phyloP scores from a whole-genome alignment of 495 filamentous ascomycete genomes.

The Diplogelasinospora grovesii region DNA sequence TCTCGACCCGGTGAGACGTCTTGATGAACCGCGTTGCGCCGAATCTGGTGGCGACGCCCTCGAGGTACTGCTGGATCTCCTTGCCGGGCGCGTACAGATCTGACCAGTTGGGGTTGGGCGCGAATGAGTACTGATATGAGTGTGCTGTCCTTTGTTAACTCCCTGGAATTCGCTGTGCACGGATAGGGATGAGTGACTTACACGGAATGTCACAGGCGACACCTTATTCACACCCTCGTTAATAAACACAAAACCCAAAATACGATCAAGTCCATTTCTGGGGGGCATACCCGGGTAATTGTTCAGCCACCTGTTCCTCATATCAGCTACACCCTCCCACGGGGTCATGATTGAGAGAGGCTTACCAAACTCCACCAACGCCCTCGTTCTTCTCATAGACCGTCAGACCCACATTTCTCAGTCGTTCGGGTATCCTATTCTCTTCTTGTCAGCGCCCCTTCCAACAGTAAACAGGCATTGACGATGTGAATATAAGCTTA shows the following conservation, averaged over 20 bases:
- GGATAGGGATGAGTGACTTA: constrained; percentile 9
- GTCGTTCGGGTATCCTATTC: constrained; percentile 34
- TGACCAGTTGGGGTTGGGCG: constrained; percentile 58
- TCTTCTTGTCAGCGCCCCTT: constrained; percentile 13
- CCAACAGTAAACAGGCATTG: not conserved
- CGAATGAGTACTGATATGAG: constrained; percentile 62
- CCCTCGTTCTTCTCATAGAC: constrained; percentile 40
- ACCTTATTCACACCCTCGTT: constrained; percentile 18
- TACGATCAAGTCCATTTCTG: no score
- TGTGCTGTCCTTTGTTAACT: constrained; percentile 26
- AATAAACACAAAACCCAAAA: constrained; percentile 1
- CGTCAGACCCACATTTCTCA: constrained; percentile 35
- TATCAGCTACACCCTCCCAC: not conserved
- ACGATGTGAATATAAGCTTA: constrained; percentile 1
- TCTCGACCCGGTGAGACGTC: constrained; percentile 30
- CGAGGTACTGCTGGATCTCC: constrained; percentile 57
- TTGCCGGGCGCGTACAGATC: constrained; percentile 57
- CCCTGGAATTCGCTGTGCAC: not conserved
- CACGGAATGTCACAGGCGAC: constrained; percentile 40
- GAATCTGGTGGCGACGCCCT: constrained; percentile 51
- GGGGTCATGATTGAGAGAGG: not conserved
- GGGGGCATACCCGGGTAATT: constrained; percentile 33
- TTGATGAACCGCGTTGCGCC: constrained; percentile 45
- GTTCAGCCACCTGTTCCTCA: constrained; percentile 28
- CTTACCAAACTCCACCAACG: constrained; percentile 38